These are phyloP conservation scores for Podochytrium sp. DNA, from an alignment of 192 early-diverging fungal genomes.

Conservation along the genomic window DNA sequence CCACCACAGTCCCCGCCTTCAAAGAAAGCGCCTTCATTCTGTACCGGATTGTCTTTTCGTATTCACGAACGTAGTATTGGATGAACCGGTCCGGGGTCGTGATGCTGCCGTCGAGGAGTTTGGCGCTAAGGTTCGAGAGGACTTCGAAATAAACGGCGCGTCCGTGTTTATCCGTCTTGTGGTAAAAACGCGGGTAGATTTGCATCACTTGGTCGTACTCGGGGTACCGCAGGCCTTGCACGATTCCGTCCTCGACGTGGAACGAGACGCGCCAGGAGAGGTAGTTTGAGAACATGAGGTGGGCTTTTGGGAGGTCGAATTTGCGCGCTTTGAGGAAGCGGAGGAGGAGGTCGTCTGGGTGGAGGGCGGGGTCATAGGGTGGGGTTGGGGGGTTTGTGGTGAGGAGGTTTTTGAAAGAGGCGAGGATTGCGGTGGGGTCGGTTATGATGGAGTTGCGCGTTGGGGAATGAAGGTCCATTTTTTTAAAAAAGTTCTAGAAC, in stretches of 20 bases:
- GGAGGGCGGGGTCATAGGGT: conserved; percentile 33
- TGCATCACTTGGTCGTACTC: conserved; percentile 59
- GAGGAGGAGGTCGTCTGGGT: conserved; percentile 63
- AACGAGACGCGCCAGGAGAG: conserved; percentile 62
- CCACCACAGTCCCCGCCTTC: conserved; percentile 60
- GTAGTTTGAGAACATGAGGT: conserved; percentile 66
- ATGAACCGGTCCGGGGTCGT: conserved; percentile 65
- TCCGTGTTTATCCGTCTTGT: conserved; percentile 84
- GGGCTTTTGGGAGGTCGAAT: conserved; percentile 62
- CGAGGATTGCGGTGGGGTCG: conserved; percentile 8
- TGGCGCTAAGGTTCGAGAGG: conserved; percentile 64
- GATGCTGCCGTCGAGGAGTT: conserved; percentile 54
- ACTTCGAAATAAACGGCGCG: conserved; percentile 89
- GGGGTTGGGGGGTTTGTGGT: not conserved
- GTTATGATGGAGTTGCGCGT: too few species aligned
- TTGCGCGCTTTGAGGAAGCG: conserved; percentile 72
- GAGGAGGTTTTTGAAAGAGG: conserved; percentile 15
- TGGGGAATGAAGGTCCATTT: too few species aligned
- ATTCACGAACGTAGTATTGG: conserved; percentile 66
- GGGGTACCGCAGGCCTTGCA: conserved; percentile 56
- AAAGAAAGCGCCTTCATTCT: conserved; percentile 74
- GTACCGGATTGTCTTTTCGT: conserved; percentile 66
- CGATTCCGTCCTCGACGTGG: conserved; percentile 54
- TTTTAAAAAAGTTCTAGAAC: too few species aligned
- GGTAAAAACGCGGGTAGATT: conserved; percentile 74